Conservation (phyloP, 371 early-diverging fungal genomes). For the Umbelopsis sp. region DNA sequence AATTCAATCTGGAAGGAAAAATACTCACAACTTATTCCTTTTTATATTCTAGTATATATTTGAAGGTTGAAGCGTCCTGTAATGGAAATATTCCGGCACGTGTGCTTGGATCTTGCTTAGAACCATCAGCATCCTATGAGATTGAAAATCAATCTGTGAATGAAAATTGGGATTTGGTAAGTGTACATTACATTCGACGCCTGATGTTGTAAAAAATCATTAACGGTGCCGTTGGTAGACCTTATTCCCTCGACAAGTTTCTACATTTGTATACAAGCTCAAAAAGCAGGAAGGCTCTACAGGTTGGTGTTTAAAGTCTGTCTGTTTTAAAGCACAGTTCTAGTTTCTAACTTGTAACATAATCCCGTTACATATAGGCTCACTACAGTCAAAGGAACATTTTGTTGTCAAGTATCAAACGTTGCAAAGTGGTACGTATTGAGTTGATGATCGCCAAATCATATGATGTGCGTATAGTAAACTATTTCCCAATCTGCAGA, state of each 20-base stretch:
- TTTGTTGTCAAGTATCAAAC: conserved; percentile 59
- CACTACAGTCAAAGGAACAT: conserved; percentile 51
- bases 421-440: conserved; percentile 56
- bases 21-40: neutral
- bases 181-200: neutral
- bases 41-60: conserved; percentile 43
- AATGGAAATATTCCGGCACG: conserved; percentile 65
- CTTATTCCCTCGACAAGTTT: conserved; percentile 62
- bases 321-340: neutral
- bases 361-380: conserved; percentile 11
- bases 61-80: conserved; percentile 63
- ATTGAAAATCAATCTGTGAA: conserved; percentile 43
- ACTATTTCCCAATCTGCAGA: conserved; percentile 36
- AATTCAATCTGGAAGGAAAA: neutral
- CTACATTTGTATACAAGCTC: conserved; percentile 67
- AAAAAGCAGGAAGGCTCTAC: conserved; percentile 39
- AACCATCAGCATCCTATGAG: conserved; percentile 47
- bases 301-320: neutral
- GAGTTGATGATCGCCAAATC: neutral
- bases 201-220: neutral
- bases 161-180: conserved; percentile 57
- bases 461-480: neutral
- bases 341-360: neutral
- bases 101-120: conserved; percentile 50
- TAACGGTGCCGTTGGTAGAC: conserved; percentile 36